phyloP scores from a whole-genome alignment of 805 yeast genomes.

The Cyberlindnera euphorbiiphila region DNA sequence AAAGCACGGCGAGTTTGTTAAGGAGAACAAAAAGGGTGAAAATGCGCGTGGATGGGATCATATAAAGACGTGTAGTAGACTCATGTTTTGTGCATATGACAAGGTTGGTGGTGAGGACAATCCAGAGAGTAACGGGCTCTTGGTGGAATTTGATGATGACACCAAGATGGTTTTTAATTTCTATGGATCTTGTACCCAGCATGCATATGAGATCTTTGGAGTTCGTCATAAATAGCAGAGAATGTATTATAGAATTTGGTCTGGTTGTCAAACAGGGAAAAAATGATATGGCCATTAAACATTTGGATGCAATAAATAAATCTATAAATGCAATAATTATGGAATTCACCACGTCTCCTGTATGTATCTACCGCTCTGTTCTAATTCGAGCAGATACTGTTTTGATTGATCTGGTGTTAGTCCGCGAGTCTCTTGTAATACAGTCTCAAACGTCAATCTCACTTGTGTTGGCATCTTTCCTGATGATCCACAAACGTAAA shows the following conservation, averaged over 20 bases:
- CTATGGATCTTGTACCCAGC: conserved; percentile 29
- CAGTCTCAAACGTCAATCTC: conserved; percentile 68
- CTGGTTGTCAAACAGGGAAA: too few relatives aligned
- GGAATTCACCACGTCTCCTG: conserved; percentile 81
- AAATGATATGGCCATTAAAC: too few relatives aligned
- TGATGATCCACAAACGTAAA: conserved; percentile 88
- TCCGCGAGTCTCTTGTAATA: conserved; percentile 45
- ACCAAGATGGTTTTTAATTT: conserved; percentile 27
- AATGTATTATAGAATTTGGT: too few relatives aligned
- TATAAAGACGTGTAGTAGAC: conserved; percentile 43
- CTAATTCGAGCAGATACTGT: conserved; percentile 53
- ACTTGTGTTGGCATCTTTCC: conserved; percentile 94
- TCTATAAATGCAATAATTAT: not conserved
- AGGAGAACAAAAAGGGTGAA: conserved; percentile 38
- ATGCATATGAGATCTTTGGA: conserved; percentile 11
- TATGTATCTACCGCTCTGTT: conserved; percentile 59
- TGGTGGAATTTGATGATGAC: conserved; percentile 20
- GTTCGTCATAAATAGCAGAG: too few relatives aligned
- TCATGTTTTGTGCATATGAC: conserved; percentile 57
- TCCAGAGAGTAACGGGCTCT: conserved; percentile 18
- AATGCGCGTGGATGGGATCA: conserved; percentile 44
- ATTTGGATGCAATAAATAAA: conserved; percentile 1
- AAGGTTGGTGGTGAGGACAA: conserved; percentile 38
- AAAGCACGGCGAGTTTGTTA: conserved; percentile 37
- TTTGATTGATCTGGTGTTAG: conserved; percentile 44